phyloP scores from a whole-genome alignment of 2,329 filamentous ascomycete genomes.

The Pyrenophora graminea region DNA sequence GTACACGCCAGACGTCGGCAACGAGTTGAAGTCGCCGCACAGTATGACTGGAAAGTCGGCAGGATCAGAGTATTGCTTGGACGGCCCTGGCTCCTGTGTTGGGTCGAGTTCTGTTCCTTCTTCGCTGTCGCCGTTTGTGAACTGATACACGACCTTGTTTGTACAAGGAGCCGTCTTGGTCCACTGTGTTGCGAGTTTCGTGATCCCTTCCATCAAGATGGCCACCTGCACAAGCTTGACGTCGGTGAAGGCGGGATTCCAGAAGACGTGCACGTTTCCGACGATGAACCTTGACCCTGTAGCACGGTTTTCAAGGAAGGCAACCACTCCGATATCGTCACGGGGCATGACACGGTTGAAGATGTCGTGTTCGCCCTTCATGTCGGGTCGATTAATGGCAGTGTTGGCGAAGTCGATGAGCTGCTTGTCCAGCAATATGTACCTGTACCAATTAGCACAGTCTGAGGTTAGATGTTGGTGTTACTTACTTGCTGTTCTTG shows the following conservation, averaged over 20 bases:
- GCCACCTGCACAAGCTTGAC: constrained; percentile 97
- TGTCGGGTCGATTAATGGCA: constrained; percentile 92
- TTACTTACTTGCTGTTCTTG: constrained; percentile 76
- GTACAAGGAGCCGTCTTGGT: constrained; percentile 77
- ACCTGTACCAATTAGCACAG: constrained; percentile 49
- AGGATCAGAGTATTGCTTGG: constrained; percentile 81
- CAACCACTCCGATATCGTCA: constrained; percentile 92
- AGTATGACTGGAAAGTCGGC: constrained; percentile 89
- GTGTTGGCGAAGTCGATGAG: constrained; percentile 89
- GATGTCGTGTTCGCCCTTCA: constrained; percentile 96
- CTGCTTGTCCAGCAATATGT: constrained; percentile 90
- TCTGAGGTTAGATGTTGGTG: not conserved
- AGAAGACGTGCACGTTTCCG: constrained; percentile 91
- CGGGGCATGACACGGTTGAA: constrained; percentile 99
- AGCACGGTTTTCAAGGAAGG: constrained; percentile 87
- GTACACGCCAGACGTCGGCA: constrained; percentile 83
- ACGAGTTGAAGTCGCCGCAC: constrained; percentile 96
- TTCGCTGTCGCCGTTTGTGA: constrained; percentile 52
- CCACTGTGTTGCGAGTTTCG: constrained; percentile 84
- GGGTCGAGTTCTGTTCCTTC: constrained; percentile 59
- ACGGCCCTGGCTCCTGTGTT: constrained; percentile 71
- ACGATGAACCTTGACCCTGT: constrained; percentile 93
- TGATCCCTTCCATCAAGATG: constrained; percentile 90
- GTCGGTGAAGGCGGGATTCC: constrained; percentile 88
- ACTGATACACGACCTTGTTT: constrained; percentile 68